These are phyloP conservation scores for Coprinellus micaceus DNA, from an alignment of 768 basidiomycete genomes.

Conservation along the genomic window DNA sequence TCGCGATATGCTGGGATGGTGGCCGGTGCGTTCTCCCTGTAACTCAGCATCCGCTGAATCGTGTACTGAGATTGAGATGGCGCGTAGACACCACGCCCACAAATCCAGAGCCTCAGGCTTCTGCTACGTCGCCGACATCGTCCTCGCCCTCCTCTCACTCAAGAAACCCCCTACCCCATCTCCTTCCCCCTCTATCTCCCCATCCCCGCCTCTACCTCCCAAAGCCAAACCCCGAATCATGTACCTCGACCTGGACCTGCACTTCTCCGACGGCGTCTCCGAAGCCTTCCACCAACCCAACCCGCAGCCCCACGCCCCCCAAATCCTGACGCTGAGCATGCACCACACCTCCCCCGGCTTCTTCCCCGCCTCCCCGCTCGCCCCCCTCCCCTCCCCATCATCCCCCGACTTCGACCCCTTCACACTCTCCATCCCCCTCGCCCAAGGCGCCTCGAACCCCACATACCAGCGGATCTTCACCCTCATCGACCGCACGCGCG, in stretches of 20 bases:
- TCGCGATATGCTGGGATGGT: conserved; percentile 89
- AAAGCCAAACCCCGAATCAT: conserved; percentile 59
- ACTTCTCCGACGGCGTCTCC: conserved; percentile 87
- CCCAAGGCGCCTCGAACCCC: conserved; percentile 58
- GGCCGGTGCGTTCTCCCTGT: conserved; percentile 51
- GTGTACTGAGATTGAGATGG: background rate
- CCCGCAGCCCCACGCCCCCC: conserved; percentile 32
- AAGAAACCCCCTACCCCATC: conserved; percentile 28
- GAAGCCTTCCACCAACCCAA: conserved; percentile 59
- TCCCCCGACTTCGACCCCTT: conserved; percentile 47
- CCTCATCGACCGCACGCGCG: conserved; percentile 55
- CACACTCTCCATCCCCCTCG: conserved; percentile 78
- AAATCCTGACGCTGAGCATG: conserved; percentile 71
- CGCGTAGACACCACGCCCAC: conserved; percentile 73
- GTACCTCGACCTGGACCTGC: conserved; percentile 91
- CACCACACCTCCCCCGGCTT: conserved; percentile 84
- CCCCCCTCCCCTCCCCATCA: conserved; percentile 39
- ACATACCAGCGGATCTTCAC: conserved; percentile 68
- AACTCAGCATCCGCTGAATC: background rate
- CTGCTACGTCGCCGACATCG: conserved; percentile 91
- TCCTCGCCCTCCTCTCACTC: conserved; percentile 75
- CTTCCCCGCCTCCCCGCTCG: conserved; percentile 64
- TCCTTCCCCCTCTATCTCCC: too few relatives aligned
- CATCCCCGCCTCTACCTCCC: too few relatives aligned
- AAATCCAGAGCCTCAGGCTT: conserved; percentile 81